These are phyloP conservation scores for Acaromyces ingoldii DNA, from an alignment of 1,284 basidiomycete species.

Conservation along the genomic window DNA sequence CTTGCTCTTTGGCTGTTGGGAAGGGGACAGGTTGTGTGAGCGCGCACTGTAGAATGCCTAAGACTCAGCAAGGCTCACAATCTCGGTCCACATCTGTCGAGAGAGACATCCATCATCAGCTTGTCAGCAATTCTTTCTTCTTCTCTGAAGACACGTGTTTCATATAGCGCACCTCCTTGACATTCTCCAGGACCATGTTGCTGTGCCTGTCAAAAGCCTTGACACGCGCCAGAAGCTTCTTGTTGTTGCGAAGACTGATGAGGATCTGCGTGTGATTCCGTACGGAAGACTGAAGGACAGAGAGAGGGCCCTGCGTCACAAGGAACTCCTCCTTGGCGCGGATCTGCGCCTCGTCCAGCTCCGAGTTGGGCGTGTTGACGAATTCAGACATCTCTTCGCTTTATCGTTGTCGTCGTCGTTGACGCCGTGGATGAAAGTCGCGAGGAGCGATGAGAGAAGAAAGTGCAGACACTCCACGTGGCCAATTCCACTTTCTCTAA, in stretches of 20 bases:
- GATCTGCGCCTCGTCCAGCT: conserved; percentile 93
- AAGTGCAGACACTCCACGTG: too few relatives aligned
- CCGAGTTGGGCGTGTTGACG: conserved; percentile 87
- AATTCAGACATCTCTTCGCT: conserved; percentile 6
- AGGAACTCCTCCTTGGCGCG: conserved; percentile 70
- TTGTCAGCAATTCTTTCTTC: too few relatives aligned
- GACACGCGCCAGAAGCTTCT: conserved; percentile 92
- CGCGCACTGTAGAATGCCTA: background rate
- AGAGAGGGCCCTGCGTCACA: conserved; percentile 68
- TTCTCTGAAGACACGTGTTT: too few relatives aligned
- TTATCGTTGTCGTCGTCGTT: too few relatives aligned
- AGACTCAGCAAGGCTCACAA: conserved; percentile 43
- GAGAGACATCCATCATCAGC: too few relatives aligned
- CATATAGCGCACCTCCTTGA: conserved; percentile 45
- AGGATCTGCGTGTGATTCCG: conserved; percentile 96
- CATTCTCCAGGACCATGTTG: conserved; percentile 71
- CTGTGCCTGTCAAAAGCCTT: conserved; percentile 99
- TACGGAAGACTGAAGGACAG: conserved; percentile 96
- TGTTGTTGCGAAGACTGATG: conserved; percentile 95
- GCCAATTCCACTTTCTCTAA: too few relatives aligned
- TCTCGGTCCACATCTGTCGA: conserved; percentile 92
- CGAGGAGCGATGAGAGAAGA: too few relatives aligned
- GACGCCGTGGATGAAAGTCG: too few relatives aligned
- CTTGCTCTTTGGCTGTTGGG: conserved; percentile 75
- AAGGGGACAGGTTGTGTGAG: background rate